Evolutionary conservation across 1,139 yeast genomes (phyloP).

Genomic region (Candida neerlandica): DNA sequence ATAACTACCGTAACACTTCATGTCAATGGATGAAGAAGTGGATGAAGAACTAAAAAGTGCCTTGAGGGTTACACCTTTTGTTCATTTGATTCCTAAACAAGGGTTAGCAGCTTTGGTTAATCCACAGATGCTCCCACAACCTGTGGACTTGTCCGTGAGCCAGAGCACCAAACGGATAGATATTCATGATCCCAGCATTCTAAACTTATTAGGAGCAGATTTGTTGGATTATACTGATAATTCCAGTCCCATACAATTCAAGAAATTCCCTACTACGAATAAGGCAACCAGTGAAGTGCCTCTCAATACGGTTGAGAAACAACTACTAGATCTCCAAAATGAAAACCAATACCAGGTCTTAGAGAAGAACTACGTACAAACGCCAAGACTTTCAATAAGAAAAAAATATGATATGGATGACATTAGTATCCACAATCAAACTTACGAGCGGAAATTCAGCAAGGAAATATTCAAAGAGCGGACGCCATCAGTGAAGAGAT

Average conservation of each 20-base stretch:
- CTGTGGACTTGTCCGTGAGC: conserved; percentile 7
- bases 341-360: not conserved
- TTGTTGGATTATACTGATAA: conserved; percentile 20
- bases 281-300: not conserved
- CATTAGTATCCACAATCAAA: conserved; percentile 18
- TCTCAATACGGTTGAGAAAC: not conserved
- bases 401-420: conserved; percentile 17
- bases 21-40: conserved; percentile 17
- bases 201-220: conserved; percentile 22
- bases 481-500: not conserved
- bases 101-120: conserved; percentile 25
- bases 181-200: conserved; percentile 8
- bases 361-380: conserved; percentile 1
- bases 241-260: conserved; percentile 18
- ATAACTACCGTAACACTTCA: conserved; percentile 28
- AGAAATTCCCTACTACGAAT: conserved; percentile 10
- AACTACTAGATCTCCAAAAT: not conserved
- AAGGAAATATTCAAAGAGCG: conserved; percentile 9
- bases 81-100: conserved; percentile 34
- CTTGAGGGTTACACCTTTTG: conserved; percentile 30
- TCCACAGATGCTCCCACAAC: conserved; percentile 7
- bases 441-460: conserved; percentile 16
- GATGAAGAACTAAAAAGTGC: conserved; percentile 26
- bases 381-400: conserved; percentile 18
- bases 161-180: conserved; percentile 4